Evolutionary conservation across 305 asterid genomes (phyloP), one percentile per base, ranked within the genome.

Genomic region (Solanum hybrid): DNA sequence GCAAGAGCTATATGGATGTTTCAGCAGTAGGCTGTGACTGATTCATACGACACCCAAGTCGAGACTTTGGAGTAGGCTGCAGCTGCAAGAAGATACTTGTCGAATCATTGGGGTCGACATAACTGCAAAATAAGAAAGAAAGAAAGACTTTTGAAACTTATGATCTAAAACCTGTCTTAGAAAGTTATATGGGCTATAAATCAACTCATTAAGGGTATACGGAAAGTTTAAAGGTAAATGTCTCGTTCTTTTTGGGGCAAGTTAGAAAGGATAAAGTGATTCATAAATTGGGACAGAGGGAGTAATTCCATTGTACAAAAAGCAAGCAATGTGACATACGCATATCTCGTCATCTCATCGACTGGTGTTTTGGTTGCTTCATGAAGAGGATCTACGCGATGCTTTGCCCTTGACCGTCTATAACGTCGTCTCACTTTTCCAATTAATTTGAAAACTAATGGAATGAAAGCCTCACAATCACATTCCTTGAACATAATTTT

Each of bases 401-500:
- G 94, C 92, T 92, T 95, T 46, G 91, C 96, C 82, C 90, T 90
- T 46, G 93, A 57, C 64, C 92, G 93, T 89, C 93, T 97, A 90
- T 93, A 94, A 73, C 93, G 93, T 81, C 92, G 97, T 87, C 99
- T 93, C 81, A 97, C 98, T n/a, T 98, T 96, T 26, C 91, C 91
- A 80, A 97, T 94, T 83, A 97, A 90, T 94, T 96, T 95, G 93
- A 97, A 95, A 93, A 97, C 94, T 42, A 97, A 91, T 11, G 99
- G 97, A 89, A 96, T 81, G 88, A 97, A 97, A 40, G 98, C 94
- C 88, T 99, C 99, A 94, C 98, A 97, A 37, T 99, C 99, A 6
- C 99, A 98, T 92, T 97, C 99, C 92, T 97, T 97, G 95, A 97
- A 97, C 93, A 97, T 93, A 90, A 97, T 97, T 94, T 97, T 97